Evolutionary conservation across 192 early-diverging fungal genomes (phyloP).

Genomic region (Coemansia sp.): DNA sequence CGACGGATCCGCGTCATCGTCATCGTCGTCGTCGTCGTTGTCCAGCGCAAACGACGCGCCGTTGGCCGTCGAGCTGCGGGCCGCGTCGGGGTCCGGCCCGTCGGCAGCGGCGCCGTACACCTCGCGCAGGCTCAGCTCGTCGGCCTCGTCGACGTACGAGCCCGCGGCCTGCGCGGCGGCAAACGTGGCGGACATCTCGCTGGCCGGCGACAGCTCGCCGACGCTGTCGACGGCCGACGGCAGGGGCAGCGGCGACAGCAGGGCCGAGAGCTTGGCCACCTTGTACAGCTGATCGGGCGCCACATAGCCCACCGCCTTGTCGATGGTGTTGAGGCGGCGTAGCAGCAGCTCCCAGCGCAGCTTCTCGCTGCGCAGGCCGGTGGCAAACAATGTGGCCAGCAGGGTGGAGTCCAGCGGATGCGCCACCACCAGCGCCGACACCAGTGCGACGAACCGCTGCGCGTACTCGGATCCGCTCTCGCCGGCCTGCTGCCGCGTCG

Average conservation of each 20-base stretch:
- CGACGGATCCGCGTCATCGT: neutral
- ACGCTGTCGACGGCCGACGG: slow-evolving; percentile 10
- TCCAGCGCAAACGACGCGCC: slow-evolving; percentile 47
- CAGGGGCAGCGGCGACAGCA: slow-evolving; percentile 28
- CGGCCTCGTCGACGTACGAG: slow-evolving; percentile 13
- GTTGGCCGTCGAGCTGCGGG: slow-evolving; percentile 33
- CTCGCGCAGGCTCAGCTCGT: slow-evolving; percentile 3
- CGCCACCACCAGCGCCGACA: slow-evolving; percentile 17
- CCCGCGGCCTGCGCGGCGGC: neutral
- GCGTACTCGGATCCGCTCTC: slow-evolving; percentile 45
- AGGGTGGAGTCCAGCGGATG: slow-evolving; percentile 36
- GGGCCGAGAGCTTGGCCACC: slow-evolving; percentile 35
- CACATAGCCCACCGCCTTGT: slow-evolving; percentile 42
- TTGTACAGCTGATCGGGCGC: slow-evolving; percentile 45
- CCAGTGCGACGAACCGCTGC: slow-evolving; percentile 30
- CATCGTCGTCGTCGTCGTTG: slow-evolving; percentile 15
- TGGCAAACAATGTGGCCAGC: slow-evolving; percentile 28
- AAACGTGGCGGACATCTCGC: slow-evolving; percentile 29
- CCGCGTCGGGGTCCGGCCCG: neutral
- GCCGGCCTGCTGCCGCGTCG: slow-evolving; percentile 32
- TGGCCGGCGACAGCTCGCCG: slow-evolving; percentile 29
- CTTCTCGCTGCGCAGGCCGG: slow-evolving; percentile 38
- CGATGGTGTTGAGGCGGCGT: slow-evolving; percentile 31
- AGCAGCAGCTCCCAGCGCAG: slow-evolving; percentile 35
- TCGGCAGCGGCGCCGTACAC: neutral